Base-by-base conservation (phyloP, 2,329 filamentous ascomycete species). In the Bipolaris sorokiniana region DNA sequence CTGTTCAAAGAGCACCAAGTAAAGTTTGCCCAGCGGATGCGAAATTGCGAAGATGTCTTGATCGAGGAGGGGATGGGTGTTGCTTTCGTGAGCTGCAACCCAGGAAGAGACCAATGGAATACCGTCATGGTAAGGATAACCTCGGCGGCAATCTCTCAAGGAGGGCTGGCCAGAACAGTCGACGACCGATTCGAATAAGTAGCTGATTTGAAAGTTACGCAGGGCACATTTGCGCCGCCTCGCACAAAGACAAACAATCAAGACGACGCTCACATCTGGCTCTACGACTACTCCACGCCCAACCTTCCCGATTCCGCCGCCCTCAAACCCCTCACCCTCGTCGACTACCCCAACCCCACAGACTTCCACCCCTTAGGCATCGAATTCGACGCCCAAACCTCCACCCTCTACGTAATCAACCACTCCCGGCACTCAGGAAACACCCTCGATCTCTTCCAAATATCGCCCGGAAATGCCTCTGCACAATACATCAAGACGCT, bases 291-390 rank as follows among this genome's bases (percentile, higher is more conserved):
- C 60, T 53, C 68, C 5, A 65, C 67, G 13, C 56, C 68, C 1
- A 31, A 60, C 3, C 49, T 63, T 11, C 42, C 69, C 0, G 62
- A 62, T 7, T 26, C 54, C 3, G 51, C 66, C 13, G 57, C 64
- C 4, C 62, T 77, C 15, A 61, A 63, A 16, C 64, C 61, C 5
- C 56, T 79, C 18, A 51, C 53, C 0, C 56, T 76, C 1, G 46
- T 65, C 28, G 58, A 71, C 44, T 74, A 70, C 50, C 56, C 64
- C 5, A 52, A 59, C 20, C 55, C 58, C 5, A 51, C 51, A 18
- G 73, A 78, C 47, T 77, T 81, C 53, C 78, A 81, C 51, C 79
- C 79, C 1, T 65, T 81, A 1, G 78, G 79, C 4, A 69, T 81
- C 3, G 73, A 75, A 5, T 77, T 75, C 33, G 71, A 79, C 15